These are phyloP conservation scores for Herpotrichia juniperi DNA, from an alignment of 2,329 filamentous ascomycete species.

Conservation along the genomic window DNA sequence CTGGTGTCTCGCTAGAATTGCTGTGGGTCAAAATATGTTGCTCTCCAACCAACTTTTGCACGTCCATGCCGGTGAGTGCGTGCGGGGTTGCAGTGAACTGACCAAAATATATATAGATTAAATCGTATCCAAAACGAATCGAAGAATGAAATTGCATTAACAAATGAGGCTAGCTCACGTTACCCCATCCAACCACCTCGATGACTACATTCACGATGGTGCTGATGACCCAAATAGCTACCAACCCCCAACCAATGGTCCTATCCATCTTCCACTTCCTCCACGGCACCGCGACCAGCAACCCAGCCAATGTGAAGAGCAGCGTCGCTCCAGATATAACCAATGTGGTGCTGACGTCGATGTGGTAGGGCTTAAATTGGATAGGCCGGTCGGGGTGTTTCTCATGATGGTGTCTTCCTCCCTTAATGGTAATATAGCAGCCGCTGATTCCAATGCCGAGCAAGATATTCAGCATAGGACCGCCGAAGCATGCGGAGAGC, in stretches of 20 bases:
- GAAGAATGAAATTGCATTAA: too few species aligned
- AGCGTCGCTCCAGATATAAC: constrained; percentile 86
- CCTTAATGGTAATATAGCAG: constrained; percentile 80
- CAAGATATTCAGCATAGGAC: constrained; percentile 96
- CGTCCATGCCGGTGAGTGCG: background rate
- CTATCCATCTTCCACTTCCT: constrained; percentile 46
- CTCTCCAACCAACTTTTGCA: background rate
- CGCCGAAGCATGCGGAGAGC: constrained; percentile 92
- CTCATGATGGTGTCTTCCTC: constrained; percentile 68
- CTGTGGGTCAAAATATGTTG: too few species aligned
- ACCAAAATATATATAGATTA: constrained; percentile 11
- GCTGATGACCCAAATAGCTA: constrained; percentile 79
- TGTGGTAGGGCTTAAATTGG: constrained; percentile 77
- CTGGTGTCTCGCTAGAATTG: background rate
- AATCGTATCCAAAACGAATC: constrained; percentile 15
- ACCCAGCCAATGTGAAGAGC: constrained; percentile 75
- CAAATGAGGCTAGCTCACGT: constrained; percentile 32
- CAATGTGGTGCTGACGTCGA: constrained; percentile 83
- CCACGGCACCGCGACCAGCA: constrained; percentile 78
- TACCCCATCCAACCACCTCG: constrained; percentile 63
- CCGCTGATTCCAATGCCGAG: constrained; percentile 93
- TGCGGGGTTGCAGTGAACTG: background rate
- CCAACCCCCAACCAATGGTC: constrained; percentile 74
- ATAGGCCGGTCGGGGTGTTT: constrained; percentile 71
- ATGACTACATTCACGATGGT: constrained; percentile 82